Evolutionary conservation across 495 filamentous ascomycete genomes (phyloP).

Genomic region (Rhypophila decipiens): DNA sequence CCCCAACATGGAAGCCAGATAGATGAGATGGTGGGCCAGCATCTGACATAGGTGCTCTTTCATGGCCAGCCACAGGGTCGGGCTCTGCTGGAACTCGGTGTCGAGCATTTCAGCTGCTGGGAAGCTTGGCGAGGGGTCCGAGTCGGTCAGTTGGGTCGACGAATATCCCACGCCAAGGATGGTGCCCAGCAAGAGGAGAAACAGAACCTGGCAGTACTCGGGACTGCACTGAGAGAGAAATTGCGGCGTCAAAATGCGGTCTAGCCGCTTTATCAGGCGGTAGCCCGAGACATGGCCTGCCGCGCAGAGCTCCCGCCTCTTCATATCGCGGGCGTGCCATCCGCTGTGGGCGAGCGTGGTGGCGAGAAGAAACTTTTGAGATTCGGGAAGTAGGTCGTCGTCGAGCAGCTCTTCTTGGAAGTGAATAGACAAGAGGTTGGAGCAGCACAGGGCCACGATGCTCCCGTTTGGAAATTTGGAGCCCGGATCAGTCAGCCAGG

Average conservation of each 20-base stretch:
- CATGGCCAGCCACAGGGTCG: slow-evolving; percentile 28
- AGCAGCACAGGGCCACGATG: slow-evolving; percentile 26
- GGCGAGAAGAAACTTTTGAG: slow-evolving; percentile 22
- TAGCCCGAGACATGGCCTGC: slow-evolving; percentile 21
- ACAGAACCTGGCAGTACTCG: slow-evolving; percentile 21
- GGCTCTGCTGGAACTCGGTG: slow-evolving; percentile 19
- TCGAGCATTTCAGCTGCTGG: not conserved
- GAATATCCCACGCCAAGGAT: slow-evolving; percentile 20
- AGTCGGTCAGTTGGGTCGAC: not conserved
- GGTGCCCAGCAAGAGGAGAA: slow-evolving; percentile 24
- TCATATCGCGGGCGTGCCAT: slow-evolving; percentile 8
- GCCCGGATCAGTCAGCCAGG: slow-evolving; percentile 22
- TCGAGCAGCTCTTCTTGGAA: slow-evolving; percentile 15
- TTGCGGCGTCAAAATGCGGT: slow-evolving; percentile 24
- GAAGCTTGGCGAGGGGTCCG: slow-evolving; percentile 1
- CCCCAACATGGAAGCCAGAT: slow-evolving; percentile 23
- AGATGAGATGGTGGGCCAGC: slow-evolving; percentile 29
- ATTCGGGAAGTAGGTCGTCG: slow-evolving; percentile 17
- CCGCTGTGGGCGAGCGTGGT: slow-evolving; percentile 19
- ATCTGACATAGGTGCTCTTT: slow-evolving; percentile 30
- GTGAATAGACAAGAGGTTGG: slow-evolving; percentile 18
- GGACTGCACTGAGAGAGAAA: slow-evolving; percentile 10
- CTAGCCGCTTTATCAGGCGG: slow-evolving; percentile 20
- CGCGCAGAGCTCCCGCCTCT: slow-evolving; percentile 5
- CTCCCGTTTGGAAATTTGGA: slow-evolving; percentile 21